These are phyloP conservation scores for Cadophora gregata DNA, from an alignment of 2,329 filamentous ascomycete species.

Conservation along the genomic window DNA sequence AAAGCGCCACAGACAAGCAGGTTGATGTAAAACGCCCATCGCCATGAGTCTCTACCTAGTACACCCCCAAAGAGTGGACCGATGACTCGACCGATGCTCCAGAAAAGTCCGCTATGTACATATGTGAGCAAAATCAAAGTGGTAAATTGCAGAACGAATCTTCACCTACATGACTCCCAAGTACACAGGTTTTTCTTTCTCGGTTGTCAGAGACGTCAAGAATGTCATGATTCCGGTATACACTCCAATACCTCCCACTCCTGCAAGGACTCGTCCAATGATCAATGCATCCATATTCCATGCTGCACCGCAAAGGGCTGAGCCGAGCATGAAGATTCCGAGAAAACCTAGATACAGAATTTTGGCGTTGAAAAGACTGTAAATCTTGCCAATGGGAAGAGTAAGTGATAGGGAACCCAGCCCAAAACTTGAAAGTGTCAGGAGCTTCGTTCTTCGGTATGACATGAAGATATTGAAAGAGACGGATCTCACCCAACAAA, in stretches of 20 bases:
- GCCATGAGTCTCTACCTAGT: neutral
- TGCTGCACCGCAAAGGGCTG: neutral
- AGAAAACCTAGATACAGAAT: neutral
- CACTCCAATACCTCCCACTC: conserved; percentile 3
- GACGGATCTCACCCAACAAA: neutral
- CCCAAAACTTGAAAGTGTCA: neutral
- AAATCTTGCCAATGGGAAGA: neutral
- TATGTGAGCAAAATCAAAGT: neutral
- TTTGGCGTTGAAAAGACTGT: neutral
- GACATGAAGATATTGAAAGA: neutral
- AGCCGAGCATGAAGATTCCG: neutral
- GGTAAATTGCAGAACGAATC: too few relatives aligned
- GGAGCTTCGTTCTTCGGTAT: neutral
- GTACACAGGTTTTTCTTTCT: conserved; percentile 1
- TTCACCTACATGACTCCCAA: neutral
- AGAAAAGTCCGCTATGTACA: neutral
- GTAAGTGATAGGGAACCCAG: neutral
- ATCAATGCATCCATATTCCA: conserved; percentile 4
- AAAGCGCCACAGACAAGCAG: neutral
- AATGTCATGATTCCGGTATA: conserved; percentile 7
- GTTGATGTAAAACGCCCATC: conserved; percentile 8
- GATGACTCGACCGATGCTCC: conserved; percentile 4
- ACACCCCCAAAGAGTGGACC: neutral
- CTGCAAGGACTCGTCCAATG: neutral
- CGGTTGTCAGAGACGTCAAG: neutral